Evolutionary conservation across 768 basidiomycete genomes (phyloP).

Genomic region (Tephrocybe sp.): DNA sequence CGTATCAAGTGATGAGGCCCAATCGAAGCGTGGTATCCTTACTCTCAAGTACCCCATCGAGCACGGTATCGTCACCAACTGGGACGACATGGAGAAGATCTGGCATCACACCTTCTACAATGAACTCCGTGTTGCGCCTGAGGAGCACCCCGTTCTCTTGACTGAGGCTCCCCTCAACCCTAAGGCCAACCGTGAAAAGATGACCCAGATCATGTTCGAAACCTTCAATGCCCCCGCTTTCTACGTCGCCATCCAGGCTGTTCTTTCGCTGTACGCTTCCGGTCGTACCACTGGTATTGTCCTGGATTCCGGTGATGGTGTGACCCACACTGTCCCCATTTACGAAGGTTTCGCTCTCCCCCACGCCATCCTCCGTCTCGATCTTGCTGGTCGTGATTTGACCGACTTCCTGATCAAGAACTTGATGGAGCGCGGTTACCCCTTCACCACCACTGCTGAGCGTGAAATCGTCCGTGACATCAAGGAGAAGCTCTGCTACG

Average conservation of each 20-base stretch:
- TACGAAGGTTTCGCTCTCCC: conserved; percentile 93
- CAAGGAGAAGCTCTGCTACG: conserved; percentile 97
- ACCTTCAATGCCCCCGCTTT: conserved; percentile 92
- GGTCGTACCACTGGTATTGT: conserved; percentile 96
- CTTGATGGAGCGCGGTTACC: conserved; percentile 88
- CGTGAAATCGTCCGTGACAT: conserved; percentile 95
- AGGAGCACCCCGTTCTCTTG: conserved; percentile 89
- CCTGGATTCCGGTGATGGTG: conserved; percentile 95
- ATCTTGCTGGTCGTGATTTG: conserved; percentile 90
- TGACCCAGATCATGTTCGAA: conserved; percentile 97
- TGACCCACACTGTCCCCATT: conserved; percentile 94
- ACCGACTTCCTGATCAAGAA: conserved; percentile 84
- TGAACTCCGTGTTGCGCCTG: conserved; percentile 89
- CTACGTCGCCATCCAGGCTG: conserved; percentile 91
- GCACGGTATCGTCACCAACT: conserved; percentile 95
- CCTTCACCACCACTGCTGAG: conserved; percentile 92
- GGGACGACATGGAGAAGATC: conserved; percentile 99
- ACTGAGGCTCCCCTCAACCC: conserved; percentile 93
- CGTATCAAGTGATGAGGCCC: conserved; percentile 74
- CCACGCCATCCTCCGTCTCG: conserved; percentile 90
- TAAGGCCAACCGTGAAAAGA: conserved; percentile 91
- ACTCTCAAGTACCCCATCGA: conserved; percentile 92
- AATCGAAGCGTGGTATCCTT: conserved; percentile 93
- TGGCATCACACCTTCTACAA: conserved; percentile 99
- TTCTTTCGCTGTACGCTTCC: conserved; percentile 88